A percentile compares a stretch with the other conserved stretches of the same genome.
Conservation (phyloP, 768 basidiomycete genomes). For the Dendrothele bispora region DNA sequence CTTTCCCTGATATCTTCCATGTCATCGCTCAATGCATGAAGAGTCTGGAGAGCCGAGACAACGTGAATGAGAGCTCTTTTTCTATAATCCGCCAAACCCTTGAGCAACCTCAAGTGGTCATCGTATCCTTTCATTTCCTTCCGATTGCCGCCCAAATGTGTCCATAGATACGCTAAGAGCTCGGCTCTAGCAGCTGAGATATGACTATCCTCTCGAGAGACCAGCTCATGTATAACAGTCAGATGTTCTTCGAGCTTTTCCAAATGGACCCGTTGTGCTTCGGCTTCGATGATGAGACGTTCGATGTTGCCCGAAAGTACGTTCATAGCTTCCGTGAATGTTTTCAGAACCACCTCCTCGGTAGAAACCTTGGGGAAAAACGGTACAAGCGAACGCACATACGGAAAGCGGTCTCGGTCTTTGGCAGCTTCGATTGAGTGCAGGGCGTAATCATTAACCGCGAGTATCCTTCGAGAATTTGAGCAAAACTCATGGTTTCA, state of each 20-base stretch:
- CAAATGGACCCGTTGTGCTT: conserved; percentile 36
- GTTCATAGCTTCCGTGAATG: conserved; percentile 44
- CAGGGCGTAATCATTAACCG: conserved; percentile 49
- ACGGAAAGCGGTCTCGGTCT: not conserved
- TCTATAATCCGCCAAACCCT: conserved; percentile 37
- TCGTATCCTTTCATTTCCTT: conserved; percentile 28
- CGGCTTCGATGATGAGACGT: conserved; percentile 43
- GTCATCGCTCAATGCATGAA: conserved; percentile 66
- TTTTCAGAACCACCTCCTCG: conserved; percentile 29
- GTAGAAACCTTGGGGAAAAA: conserved; percentile 17
- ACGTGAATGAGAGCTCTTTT: conserved; percentile 28
- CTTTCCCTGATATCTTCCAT: conserved; percentile 77
- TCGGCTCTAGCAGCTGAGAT: conserved; percentile 27
- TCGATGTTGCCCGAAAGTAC: conserved; percentile 33
- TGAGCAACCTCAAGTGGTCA: conserved; percentile 34
- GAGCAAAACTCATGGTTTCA: not conserved
- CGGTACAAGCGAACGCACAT: conserved; percentile 23
- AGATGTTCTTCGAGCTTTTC: conserved; percentile 43
- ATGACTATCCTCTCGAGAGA: conserved; percentile 37
- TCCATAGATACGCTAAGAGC: conserved; percentile 48
- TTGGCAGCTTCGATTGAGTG: conserved; percentile 29
- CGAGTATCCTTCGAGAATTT: conserved; percentile 35
- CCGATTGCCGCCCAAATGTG: conserved; percentile 43
- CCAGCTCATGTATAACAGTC: conserved; percentile 34
- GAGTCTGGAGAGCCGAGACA: conserved; percentile 50